Base-by-base conservation (phyloP, 176 grass and related monocot genomes). In the Oryza punctata region DNA sequence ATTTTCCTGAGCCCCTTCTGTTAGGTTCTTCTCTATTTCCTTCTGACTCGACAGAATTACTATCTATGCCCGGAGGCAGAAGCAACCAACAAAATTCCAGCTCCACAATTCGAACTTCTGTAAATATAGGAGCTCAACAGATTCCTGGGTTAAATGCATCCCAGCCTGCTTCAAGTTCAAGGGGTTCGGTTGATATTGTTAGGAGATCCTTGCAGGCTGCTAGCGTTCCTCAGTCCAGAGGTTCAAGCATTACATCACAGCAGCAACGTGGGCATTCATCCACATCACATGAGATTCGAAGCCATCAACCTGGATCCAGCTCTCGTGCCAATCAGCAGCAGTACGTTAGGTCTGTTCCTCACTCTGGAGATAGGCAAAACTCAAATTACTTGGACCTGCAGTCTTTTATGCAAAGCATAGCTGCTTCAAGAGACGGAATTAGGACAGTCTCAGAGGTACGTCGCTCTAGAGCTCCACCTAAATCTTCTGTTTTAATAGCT, bases 391-490 rank as follows among this genome's bases (percentile, higher is more conserved):
- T 88, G 77, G 89, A 88, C 45, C 82, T 91, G 77, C 89, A 87
- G 12, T 91, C 82, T 73, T 91, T 88, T 63, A 88, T 91, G 89
- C 89, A 88, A 78, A 82, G n/a, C 9, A 81, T 91, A 78, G 65
- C 89, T 61, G 73, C 84, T 72, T 84, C 89, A 41, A 88, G 89
- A 66, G 89, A 91, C 32, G 89, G 89, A 73, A 88, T 46, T 61
- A 91, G 89, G n/a, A 77, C 81, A 1, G 59, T 81, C 18, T 85
- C 89, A 68, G 85, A 91, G 89, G 89, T 91, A 85, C 67, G 52
- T 32, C 59, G 5, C 10, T 25, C 63, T 90, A 0, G 2, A 79
- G 38, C 63, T 25, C 21, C 23, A 73, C 69, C 19, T 41, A 83
- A 65, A 32, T 86, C 15, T 49, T 32, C 57, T 64, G 6, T 5